A percentile compares a stretch with the other conserved stretches of the same genome.
phyloP scores from a whole-genome alignment of 495 filamentous ascomycete species.

The Penicillium odoratum region DNA sequence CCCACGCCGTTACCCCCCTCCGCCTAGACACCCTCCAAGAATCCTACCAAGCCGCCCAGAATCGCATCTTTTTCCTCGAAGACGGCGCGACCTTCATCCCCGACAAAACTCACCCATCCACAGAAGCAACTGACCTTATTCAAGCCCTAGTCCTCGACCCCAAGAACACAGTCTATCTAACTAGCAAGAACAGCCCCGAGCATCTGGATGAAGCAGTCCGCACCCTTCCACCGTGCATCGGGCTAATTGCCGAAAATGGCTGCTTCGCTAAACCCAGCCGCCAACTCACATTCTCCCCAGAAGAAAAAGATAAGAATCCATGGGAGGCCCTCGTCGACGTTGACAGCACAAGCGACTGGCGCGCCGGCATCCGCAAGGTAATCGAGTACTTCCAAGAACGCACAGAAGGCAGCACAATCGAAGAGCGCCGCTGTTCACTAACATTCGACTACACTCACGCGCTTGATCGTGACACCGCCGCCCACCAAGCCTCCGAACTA shows the following conservation, averaged over 20 bases:
- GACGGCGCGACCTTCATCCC: conserved; percentile 75
- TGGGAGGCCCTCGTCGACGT: conserved; percentile 71
- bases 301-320: conserved; percentile 25
- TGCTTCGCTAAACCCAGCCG: conserved; percentile 67
- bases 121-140: conserved; percentile 65
- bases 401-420: conserved; percentile 75
- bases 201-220: conserved; percentile 71
- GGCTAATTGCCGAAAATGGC: conserved; percentile 86
- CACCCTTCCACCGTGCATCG: conserved; percentile 60
- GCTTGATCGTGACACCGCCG: conserved; percentile 65
- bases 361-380: conserved; percentile 67
- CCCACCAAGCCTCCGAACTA: conserved; percentile 74
- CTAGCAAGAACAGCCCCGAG: conserved; percentile 73
- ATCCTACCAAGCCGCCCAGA: conserved; percentile 58
- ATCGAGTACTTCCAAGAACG: conserved; percentile 82
- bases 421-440: conserved; percentile 73
- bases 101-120: conserved; percentile 61
- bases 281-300: neutral
- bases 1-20: conserved; percentile 69
- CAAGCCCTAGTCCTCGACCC: conserved; percentile 66
- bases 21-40: conserved; percentile 57
- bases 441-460: conserved; percentile 77
- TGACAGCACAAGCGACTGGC: conserved; percentile 66
- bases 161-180: conserved; percentile 78
- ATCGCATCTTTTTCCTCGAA: conserved; percentile 77